Base-by-base conservation (phyloP, 2,329 filamentous ascomycete genomes). In the Corinectria fuckeliana region DNA sequence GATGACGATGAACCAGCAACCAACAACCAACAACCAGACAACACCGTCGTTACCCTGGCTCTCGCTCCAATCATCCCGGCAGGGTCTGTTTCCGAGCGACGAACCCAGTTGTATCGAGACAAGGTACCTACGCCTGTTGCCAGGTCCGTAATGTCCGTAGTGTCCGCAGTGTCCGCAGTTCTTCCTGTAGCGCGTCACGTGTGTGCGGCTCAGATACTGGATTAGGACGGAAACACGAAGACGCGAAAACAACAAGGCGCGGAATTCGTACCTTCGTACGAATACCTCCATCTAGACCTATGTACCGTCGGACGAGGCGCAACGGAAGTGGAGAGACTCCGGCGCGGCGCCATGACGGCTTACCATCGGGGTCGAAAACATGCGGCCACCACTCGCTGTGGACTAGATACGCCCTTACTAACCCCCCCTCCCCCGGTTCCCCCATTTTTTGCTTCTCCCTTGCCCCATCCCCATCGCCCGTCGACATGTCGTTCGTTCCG, bases 331-430 rank as follows among this genome's bases (percentile, higher is more conserved):
- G 30, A 16, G 25, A 42, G 30, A 30, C 30, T 14, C 7, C 13
- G 21, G 18, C n/a, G 11, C 36, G 25, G 28, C 21, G 18, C 28
- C 44, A 13, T 38, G 38, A 25, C 50, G 11, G 41, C 18, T 32
- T 26, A 45, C 48, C 41, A 28, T 56, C 41, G 58, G 42, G 48
- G 23, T 54, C 54, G 50, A 54, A 44, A 34, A 8, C 28, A 18
- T 50, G 36, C 50, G 44, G 50, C 50, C 56, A 38, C 44, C 44
- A 59, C 45, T 41, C 44, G 30, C 41, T 47, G 14, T n/a, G n/a
- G n/a, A n/a, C n/a, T n/a, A n/a, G n/a, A n/a, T n/a, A n/a, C n/a
- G n/a, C n/a, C n/a, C n/a, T n/a, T n/a, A n/a, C n/a, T n/a, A n/a
- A n/a, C n/a, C n/a, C 20, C 14, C 28, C 26, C 23, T 36, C 38